Percentiles rank a stretch among this genome's conserved stretches.
phyloP scores from a whole-genome alignment of 179 eudicot genomes.

The Actinidia polygama region DNA sequence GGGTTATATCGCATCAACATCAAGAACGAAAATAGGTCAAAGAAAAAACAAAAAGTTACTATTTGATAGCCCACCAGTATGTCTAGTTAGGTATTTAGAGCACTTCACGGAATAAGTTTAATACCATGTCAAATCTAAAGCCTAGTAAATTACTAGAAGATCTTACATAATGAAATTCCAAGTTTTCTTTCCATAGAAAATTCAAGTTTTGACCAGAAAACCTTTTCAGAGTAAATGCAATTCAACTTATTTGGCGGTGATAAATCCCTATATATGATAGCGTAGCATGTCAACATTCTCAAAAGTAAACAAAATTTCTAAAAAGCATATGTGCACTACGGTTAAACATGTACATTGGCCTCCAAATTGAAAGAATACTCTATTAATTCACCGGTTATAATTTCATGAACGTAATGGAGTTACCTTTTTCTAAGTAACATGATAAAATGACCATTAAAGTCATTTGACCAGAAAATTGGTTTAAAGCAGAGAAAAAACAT shows the following conservation, averaged over 20 bases:
- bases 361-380: too few species aligned
- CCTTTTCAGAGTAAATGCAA: not conserved
- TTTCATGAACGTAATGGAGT: too few species aligned
- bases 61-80: not conserved
- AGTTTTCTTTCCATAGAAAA: not conserved
- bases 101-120: not conserved
- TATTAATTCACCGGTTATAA: too few species aligned
- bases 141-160: not conserved
- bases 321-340: too few species aligned
- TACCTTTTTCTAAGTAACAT: too few species aligned
- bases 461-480: not conserved
- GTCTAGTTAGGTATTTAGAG: not conserved
- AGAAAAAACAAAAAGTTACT: too few species aligned
- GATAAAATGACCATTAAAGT: too few species aligned
- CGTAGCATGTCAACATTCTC: not conserved
- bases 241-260: not conserved
- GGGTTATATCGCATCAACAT: not conserved
- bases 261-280: not conserved
- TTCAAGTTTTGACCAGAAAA: not conserved
- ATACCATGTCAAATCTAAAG: not conserved
- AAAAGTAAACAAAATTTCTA: too few species aligned
- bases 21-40: not conserved
- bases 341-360: too few species aligned
- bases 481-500: not conserved
- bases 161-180: constrained; percentile 3